Evolutionary conservation across 805 yeast genomes (phyloP), one percentile per base, ranked within the genome.

Genomic region (Starmerella vaccinii): DNA sequence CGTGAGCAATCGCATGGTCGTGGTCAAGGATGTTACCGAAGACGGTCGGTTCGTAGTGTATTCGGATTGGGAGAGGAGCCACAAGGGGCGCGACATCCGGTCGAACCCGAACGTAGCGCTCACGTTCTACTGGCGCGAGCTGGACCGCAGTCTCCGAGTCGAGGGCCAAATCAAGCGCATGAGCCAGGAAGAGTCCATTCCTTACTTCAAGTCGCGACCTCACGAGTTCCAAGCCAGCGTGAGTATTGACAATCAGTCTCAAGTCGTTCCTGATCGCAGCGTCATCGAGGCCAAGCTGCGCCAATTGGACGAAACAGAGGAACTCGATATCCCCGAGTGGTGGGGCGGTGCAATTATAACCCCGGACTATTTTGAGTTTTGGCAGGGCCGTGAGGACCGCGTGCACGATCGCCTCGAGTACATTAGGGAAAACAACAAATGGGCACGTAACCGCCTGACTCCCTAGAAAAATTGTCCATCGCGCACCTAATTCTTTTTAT

Each of bases 341-440:
- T 90, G 98, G 98, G 97, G 97, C 49, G 98, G 97, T 0, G 65
- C 90, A 41, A 75, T 95, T 61, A 73, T 90, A 13, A 80, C 83
- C 32, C 98, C 98, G 2, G 68, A 85, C 45, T 95, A 86, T 64
- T 75, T 89, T 55, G 98, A 90, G 68, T 92, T 90, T 63, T 90
- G 97, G 96, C 97, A 92, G 69, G 98, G 97, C 13, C 78, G 97
- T 57, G 74, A 75, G 53, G 82, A 86, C 62, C 76, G 97, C 64
- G 71, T 90, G 47, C 97, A 92, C 65, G 98, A 90, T 65, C 77
- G 98, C 59, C 72, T 89, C 45, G 77, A 80, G 9, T 89, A 75
- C 66, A 74, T 76, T 53, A 73, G 92, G 63, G 59, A 60, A 6
- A 74, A 69, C 15, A 71, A 68, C 15, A 71, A 65, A 1, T 89